Conservation (phyloP, 805 yeast genomes). For the Candida ponderosae region DNA sequence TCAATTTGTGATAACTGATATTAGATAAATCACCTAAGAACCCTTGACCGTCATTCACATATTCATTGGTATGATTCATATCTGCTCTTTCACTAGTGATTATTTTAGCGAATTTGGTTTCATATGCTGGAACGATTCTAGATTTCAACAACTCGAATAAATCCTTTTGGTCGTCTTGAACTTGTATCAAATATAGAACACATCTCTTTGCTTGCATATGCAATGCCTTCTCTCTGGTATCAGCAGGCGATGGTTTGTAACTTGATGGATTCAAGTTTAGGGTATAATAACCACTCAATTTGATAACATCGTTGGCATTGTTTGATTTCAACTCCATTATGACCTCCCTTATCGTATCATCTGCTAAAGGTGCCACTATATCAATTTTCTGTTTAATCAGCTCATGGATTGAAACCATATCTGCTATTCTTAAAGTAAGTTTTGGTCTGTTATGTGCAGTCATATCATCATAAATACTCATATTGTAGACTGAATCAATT, state of each 20-base stretch:
- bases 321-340: constrained; percentile 33
- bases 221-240: constrained; percentile 50
- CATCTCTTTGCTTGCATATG: constrained; percentile 77
- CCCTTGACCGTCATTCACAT: constrained; percentile 33
- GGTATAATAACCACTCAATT: constrained; percentile 45
- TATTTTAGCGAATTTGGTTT: constrained; percentile 49
- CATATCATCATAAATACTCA: constrained; percentile 65
- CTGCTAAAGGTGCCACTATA: constrained; percentile 35
- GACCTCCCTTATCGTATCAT: constrained; percentile 46
- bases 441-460: constrained; percentile 43
- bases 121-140: constrained; percentile 64
- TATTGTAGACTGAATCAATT: constrained; percentile 51
- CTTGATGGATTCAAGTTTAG: constrained; percentile 53
- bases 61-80: constrained; percentile 31
- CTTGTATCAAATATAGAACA: constrained; percentile 72
- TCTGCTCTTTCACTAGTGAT: constrained; percentile 37
- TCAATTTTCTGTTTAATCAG: constrained; percentile 34
- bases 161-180: constrained; percentile 61
- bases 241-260: constrained; percentile 35
- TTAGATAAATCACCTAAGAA: constrained; percentile 42
- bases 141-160: constrained; percentile 62
- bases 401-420: constrained; percentile 37
- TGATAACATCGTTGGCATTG: constrained; percentile 37
- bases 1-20: constrained; percentile 63
- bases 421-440: constrained; percentile 36